Conservation (phyloP, 2,329 filamentous ascomycete genomes). For the Cercospora zeina region DNA sequence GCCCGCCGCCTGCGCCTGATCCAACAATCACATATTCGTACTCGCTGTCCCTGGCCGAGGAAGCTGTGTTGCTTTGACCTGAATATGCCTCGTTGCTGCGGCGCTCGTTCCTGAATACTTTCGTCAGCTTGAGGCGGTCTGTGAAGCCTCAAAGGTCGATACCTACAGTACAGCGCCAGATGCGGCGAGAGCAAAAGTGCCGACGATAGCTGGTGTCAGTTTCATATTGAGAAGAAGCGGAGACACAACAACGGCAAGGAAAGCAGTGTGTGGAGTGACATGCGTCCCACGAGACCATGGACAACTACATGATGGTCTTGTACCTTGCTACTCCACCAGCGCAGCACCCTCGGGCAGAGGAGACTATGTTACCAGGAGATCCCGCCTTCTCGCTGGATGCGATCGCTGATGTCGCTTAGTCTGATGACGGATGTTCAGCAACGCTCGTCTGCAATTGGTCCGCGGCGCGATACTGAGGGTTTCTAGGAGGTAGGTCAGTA, state of each 20-base stretch:
- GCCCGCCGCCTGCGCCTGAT: slow-evolving; percentile 60
- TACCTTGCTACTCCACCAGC: neutral
- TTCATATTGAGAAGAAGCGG: neutral
- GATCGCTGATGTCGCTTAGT: neutral
- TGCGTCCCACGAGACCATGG: neutral
- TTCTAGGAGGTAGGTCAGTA: neutral
- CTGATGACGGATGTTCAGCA: neutral
- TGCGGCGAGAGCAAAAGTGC: neutral
- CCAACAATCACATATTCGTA: slow-evolving; percentile 67
- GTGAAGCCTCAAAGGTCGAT: neutral
- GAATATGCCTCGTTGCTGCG: neutral
- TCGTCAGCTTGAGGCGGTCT: neutral
- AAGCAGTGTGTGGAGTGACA: slow-evolving; percentile 7
- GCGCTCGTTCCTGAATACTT: neutral
- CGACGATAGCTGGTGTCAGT: neutral
- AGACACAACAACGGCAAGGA: neutral
- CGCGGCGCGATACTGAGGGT: neutral
- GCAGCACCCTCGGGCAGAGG: neutral
- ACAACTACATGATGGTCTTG: neutral
- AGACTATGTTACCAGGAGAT: neutral
- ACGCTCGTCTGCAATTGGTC: neutral
- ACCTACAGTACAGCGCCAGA: neutral
- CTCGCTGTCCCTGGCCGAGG: slow-evolving; percentile 7
- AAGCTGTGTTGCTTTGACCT: neutral
- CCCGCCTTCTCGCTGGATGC: neutral